These are phyloP conservation scores for Diaporthe sp. DNA, from an alignment of 2,329 filamentous ascomycete genomes.

Conservation along the genomic window DNA sequence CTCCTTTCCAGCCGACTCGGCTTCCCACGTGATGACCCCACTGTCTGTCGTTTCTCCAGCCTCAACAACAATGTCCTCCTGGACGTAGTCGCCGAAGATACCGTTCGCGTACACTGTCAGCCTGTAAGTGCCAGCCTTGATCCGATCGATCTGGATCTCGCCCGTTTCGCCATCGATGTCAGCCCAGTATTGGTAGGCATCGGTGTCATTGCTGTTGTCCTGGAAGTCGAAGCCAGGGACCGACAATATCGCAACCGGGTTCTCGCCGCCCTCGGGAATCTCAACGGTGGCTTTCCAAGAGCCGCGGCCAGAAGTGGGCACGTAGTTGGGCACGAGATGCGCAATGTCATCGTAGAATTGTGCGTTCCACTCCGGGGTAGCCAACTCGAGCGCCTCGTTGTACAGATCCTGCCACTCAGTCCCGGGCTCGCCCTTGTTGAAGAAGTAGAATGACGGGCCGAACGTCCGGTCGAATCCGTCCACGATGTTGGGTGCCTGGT, in stretches of 20 bases:
- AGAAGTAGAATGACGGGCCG: conserved; percentile 74
- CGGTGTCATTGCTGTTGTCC: conserved; percentile 68
- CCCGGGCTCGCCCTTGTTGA: conserved; percentile 68
- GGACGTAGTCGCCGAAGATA: conserved; percentile 71
- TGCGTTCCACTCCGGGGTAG: conserved; percentile 67
- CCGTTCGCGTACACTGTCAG: conserved; percentile 74
- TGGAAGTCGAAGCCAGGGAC: conserved; percentile 68
- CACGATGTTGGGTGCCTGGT: conserved; percentile 74
- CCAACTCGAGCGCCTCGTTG: conserved; percentile 67
- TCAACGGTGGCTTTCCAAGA: conserved; percentile 64
- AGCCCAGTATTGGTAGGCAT: conserved; percentile 75
- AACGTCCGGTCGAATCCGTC: conserved; percentile 76
- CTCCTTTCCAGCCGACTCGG: conserved; percentile 70
- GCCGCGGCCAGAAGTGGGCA: conserved; percentile 65
- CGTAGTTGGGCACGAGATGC: conserved; percentile 70
- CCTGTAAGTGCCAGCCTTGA: conserved; percentile 72
- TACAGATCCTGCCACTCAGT: conserved; percentile 63
- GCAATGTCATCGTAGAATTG: conserved; percentile 76
- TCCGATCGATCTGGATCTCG: conserved; percentile 64
- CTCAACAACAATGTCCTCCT: conserved; percentile 63
- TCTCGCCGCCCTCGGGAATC: conserved; percentile 65
- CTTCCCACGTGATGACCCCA: conserved; percentile 55
- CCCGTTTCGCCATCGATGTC: conserved; percentile 61
- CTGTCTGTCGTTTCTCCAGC: conserved; percentile 52
- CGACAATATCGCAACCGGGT: conserved; percentile 69